phyloP scores from a whole-genome alignment of 2,329 filamentous ascomycete species.

The Apiospora sp. region DNA sequence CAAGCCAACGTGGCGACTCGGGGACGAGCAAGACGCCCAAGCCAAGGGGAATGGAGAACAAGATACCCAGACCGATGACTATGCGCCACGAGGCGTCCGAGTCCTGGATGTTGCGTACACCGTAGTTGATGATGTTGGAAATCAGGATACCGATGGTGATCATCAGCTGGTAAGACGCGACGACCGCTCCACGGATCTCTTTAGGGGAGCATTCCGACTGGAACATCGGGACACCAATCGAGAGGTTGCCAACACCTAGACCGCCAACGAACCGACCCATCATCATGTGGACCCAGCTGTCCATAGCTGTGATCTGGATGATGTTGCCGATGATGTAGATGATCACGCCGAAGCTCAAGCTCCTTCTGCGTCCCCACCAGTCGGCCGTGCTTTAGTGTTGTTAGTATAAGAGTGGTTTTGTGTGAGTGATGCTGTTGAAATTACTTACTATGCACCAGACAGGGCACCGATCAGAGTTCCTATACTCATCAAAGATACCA shows the following conservation, averaged over 20 bases:
- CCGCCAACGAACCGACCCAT: conserved; percentile 72
- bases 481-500: conserved; percentile 65
- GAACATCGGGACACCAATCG: conserved; percentile 72
- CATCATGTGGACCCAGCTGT: conserved; percentile 70
- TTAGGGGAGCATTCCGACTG: conserved; percentile 70
- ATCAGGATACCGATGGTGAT: conserved; percentile 75
- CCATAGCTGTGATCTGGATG: conserved; percentile 67
- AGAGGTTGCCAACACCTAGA: conserved; percentile 72
- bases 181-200: conserved; percentile 69
- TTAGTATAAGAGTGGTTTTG: conserved; percentile 5
- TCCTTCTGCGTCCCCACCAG: conserved; percentile 64
- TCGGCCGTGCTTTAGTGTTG: conserved; percentile 53
- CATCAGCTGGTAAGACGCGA: conserved; percentile 77
- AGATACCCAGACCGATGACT: conserved; percentile 64
- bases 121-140: conserved; percentile 63
- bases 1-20: conserved; percentile 66
- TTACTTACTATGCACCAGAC: conserved; percentile 51
- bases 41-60: conserved; percentile 60
- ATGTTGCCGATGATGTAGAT: conserved; percentile 71
- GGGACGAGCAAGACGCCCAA: conserved; percentile 62
- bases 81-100: conserved; percentile 65
- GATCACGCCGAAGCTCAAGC: conserved; percentile 59
- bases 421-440: not conserved
- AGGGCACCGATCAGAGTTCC: conserved; percentile 64
- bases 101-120: conserved; percentile 52